phyloP scores from a whole-genome alignment of 78 protist genomes.

The Polysphondylium violaceum region DNA sequence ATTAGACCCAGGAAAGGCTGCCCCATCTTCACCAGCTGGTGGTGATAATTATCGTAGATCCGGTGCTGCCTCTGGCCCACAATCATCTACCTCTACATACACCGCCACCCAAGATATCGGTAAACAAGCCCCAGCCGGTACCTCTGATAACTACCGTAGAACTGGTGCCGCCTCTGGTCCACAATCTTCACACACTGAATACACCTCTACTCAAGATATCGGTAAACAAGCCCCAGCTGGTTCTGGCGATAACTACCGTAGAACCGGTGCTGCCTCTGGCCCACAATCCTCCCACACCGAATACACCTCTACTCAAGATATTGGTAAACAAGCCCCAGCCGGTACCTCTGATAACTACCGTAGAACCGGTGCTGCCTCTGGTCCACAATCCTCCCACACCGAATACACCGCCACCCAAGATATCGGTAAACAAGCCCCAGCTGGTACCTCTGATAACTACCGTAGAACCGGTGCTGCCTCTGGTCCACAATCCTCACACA shows the following conservation, averaged over 20 bases:
- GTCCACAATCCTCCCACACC: constrained; percentile 77
- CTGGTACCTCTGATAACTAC: constrained; percentile 31
- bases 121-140: constrained; percentile 73
- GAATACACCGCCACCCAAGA: constrained; percentile 67
- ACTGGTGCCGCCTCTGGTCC: constrained; percentile 81
- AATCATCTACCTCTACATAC: constrained; percentile 65
- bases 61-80: constrained; percentile 82
- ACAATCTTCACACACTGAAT: constrained; percentile 58
- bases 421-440: constrained; percentile 72
- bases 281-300: constrained; percentile 67
- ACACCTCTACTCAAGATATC: constrained; percentile 68
- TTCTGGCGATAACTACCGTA: constrained; percentile 39
- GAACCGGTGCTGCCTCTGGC: constrained; percentile 75
- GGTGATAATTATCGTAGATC: constrained; percentile 46
- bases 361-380: constrained; percentile 60
- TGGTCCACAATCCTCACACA: constrained; percentile 78
- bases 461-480: constrained; percentile 54
- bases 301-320: constrained; percentile 75
- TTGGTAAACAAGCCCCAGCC: constrained; percentile 77
- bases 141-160: constrained; percentile 56
- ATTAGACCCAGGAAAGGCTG: constrained; percentile 34
- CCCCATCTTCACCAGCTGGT: constrained; percentile 41
- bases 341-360: constrained; percentile 21
- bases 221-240: constrained; percentile 84
- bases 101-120: constrained; percentile 77